Conservation (phyloP, 2,329 filamentous ascomycete species). For the Triangularia setosa region DNA sequence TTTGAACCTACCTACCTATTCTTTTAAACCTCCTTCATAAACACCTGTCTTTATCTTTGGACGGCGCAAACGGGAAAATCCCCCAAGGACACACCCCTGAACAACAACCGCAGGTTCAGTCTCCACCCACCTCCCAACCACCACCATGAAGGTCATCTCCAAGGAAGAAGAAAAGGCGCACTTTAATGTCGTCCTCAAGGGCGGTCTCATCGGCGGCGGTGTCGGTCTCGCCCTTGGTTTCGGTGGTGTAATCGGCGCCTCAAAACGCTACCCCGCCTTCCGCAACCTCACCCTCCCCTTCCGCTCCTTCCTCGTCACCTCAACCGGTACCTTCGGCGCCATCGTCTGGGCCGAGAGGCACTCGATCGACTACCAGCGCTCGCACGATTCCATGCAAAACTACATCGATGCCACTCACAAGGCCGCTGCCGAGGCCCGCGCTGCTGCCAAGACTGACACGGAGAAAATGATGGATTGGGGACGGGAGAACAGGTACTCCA, state of each 20-base stretch:
- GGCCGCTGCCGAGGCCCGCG: constrained; percentile 43
- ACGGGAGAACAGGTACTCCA: constrained; percentile 75
- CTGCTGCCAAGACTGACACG: constrained; percentile 51
- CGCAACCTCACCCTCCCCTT: constrained; percentile 81
- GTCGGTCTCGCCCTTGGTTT: constrained; percentile 65
- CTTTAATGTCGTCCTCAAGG: constrained; percentile 76
- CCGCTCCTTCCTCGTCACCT: constrained; percentile 84
- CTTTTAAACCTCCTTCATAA: neutral
- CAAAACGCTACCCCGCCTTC: constrained; percentile 71
- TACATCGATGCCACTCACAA: constrained; percentile 64
- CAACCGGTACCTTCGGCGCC: constrained; percentile 75
- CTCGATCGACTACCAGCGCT: constrained; percentile 61
- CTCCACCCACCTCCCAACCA: neutral
- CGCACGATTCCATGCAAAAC: constrained; percentile 61
- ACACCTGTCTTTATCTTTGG: neutral
- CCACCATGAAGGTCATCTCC: constrained; percentile 87
- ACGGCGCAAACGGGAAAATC: neutral
- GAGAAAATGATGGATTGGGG: constrained; percentile 70
- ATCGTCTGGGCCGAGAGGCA: constrained; percentile 82
- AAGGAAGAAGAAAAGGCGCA: constrained; percentile 88
- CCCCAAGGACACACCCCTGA: constrained; percentile 7
- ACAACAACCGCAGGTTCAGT: constrained; percentile 12
- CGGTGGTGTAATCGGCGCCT: constrained; percentile 63
- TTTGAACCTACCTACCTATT: neutral
- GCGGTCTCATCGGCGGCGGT: constrained; percentile 69